phyloP scores from a whole-genome alignment of 768 basidiomycete genomes.

The Rhodosporidiobolus odoratus region DNA sequence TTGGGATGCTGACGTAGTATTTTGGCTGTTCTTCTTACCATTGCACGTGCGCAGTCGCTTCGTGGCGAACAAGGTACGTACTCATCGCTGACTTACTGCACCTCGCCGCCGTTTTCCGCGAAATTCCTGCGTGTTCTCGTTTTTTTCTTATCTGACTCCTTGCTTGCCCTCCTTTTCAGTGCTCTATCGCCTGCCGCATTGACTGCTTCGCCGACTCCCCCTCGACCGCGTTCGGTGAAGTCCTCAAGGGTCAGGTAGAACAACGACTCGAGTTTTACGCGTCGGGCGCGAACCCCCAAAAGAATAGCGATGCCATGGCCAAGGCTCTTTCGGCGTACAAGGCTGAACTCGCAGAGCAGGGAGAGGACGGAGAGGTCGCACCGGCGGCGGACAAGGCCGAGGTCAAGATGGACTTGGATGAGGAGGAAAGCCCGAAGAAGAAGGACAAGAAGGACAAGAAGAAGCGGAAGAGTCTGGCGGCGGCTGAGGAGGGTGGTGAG shows the following conservation, averaged over 20 bases:
- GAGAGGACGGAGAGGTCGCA: slow-evolving; percentile 10
- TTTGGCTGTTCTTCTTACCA: too few relatives aligned
- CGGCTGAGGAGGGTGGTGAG: slow-evolving; percentile 8
- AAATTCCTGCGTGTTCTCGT: background rate
- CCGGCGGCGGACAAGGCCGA: background rate
- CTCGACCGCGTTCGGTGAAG: slow-evolving; percentile 89
- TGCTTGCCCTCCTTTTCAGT: slow-evolving; percentile 50
- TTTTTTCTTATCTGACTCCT: background rate
- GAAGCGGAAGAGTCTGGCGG: slow-evolving; percentile 17
- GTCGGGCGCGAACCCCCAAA: slow-evolving; percentile 57
- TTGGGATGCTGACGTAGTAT: too few relatives aligned
- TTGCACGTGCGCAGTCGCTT: too few relatives aligned
- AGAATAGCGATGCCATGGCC: slow-evolving; percentile 35
- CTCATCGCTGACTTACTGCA: background rate
- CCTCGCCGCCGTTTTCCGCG: too few relatives aligned
- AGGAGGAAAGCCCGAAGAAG: slow-evolving; percentile 29
- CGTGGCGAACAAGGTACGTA: background rate
- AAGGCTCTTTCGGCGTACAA: slow-evolving; percentile 27
- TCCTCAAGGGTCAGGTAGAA: slow-evolving; percentile 86
- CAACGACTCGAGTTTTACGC: slow-evolving; percentile 93
- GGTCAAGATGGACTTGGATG: slow-evolving; percentile 29
- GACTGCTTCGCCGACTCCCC: slow-evolving; percentile 61
- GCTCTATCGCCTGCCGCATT: slow-evolving; percentile 92
- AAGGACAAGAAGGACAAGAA: slow-evolving; percentile 30
- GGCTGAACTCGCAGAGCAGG: slow-evolving; percentile 23